A percentile compares a stretch with the other conserved stretches of the same genome.
These are phyloP conservation scores for Aspergillus cejpii DNA, from an alignment of 2,329 filamentous ascomycete species.

Conservation along the genomic window DNA sequence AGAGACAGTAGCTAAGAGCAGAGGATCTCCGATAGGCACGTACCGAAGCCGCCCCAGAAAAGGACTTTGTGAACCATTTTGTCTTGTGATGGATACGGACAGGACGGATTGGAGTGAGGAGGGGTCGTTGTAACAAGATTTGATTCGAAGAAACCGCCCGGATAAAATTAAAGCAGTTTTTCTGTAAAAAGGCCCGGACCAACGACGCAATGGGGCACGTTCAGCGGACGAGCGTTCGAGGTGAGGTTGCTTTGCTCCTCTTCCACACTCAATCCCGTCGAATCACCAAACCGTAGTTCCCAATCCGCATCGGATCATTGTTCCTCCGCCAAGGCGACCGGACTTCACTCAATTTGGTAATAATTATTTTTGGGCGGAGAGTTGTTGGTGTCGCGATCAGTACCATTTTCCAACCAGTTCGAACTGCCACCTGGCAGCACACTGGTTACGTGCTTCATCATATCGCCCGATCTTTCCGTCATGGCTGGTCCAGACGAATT, in stretches of 20 bases:
- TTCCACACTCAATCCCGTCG: constrained; percentile 13
- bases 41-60: constrained; percentile 74
- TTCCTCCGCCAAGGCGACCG: constrained; percentile 8
- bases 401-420: not conserved
- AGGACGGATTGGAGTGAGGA: constrained; percentile 14
- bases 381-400: not conserved
- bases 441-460: not conserved
- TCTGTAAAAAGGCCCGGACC: constrained; percentile 13
- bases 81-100: constrained; percentile 17
- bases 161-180: constrained; percentile 12
- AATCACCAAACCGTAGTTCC: constrained; percentile 34
- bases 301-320: constrained; percentile 21
- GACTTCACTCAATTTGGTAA: constrained; percentile 6
- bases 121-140: not conserved
- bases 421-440: not conserved
- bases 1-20: not conserved
- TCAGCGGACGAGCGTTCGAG: constrained; percentile 21
- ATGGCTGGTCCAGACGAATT: constrained; percentile 33
- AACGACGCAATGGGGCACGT: constrained; percentile 24
- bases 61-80: constrained; percentile 48
- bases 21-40: constrained; percentile 25
- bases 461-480: constrained; percentile 13
- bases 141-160: not conserved
- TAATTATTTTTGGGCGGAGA: constrained; percentile 5
- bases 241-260: constrained; percentile 15